A percentile compares a stretch with the other conserved stretches of the same genome.
Evolutionary conservation across 805 yeast genomes (phyloP).

Genomic region (Cyberlindnera saturnus): DNA sequence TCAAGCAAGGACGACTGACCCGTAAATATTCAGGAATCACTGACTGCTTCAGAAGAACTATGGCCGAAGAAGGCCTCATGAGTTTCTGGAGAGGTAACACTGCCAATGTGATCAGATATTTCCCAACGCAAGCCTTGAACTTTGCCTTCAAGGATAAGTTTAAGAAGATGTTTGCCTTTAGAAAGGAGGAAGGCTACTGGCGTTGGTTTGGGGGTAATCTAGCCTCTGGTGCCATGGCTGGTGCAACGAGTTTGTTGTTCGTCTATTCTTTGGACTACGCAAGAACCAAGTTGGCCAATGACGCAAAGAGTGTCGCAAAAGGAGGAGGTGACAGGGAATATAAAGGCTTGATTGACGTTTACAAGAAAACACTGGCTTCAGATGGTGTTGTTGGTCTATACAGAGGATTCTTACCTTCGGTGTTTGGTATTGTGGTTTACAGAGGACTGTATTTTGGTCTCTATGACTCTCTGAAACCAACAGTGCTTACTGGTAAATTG

Average conservation of each 20-base stretch:
- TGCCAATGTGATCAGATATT: constrained; percentile 93
- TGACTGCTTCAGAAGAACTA: constrained; percentile 89
- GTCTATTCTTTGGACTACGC: constrained; percentile 94
- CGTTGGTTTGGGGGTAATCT: constrained; percentile 91
- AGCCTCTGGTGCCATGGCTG: constrained; percentile 96
- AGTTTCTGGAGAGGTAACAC: constrained; percentile 99
- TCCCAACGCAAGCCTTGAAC: constrained; percentile 97
- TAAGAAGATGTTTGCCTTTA: constrained; percentile 89
- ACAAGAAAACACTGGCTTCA: constrained; percentile 85
- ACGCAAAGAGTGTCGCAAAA: constrained; percentile 73
- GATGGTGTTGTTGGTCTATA: constrained; percentile 95
- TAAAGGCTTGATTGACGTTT: constrained; percentile 90
- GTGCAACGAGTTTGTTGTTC: constrained; percentile 84
- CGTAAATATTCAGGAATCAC: constrained; percentile 76
- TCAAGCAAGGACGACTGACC: constrained; percentile 89
- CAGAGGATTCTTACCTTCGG: constrained; percentile 97
- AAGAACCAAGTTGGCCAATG: constrained; percentile 95
- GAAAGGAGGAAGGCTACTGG: constrained; percentile 85
- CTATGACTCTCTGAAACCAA: constrained; percentile 90
- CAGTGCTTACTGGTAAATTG: constrained; percentile 81
- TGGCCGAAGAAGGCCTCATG: constrained; percentile 79
- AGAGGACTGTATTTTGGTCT: constrained; percentile 97
- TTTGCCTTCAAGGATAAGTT: constrained; percentile 95
- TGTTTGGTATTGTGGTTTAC: constrained; percentile 91
- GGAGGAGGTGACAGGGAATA: constrained; percentile 83